Evolutionary conservation across 2,329 filamentous ascomycete genomes (phyloP).

Genomic region (Botrytis hyacinthi): DNA sequence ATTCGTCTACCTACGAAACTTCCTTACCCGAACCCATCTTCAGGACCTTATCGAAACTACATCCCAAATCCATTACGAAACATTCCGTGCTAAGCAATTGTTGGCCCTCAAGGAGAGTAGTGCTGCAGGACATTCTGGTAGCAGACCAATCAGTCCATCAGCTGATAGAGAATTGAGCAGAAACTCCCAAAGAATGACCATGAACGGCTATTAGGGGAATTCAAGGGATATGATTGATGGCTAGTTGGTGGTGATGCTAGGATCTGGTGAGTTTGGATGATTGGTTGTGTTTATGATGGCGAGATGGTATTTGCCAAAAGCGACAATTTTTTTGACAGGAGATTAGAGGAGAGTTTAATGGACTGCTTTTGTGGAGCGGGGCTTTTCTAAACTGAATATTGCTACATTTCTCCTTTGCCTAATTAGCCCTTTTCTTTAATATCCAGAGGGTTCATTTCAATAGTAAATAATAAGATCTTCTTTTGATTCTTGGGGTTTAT

Average conservation of each 20-base stretch:
- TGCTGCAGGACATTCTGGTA: constrained; percentile 69
- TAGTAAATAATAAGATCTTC: constrained; percentile 26
- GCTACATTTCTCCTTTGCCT: constrained; percentile 39
- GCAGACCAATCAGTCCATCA: constrained; percentile 90
- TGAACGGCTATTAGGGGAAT: constrained; percentile 86
- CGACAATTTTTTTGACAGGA: constrained; percentile 37
- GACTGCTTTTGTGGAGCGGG: constrained; percentile 29
- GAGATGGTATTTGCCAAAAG: constrained; percentile 38
- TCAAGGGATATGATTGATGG: constrained; percentile 13
- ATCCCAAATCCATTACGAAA: constrained; percentile 99
- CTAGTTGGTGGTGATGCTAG: constrained; percentile 13
- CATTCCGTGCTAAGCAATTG: constrained; percentile 98
- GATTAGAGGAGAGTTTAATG: constrained; percentile 36
- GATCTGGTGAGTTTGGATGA: constrained; percentile 15
- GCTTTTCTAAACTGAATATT: constrained; percentile 35
- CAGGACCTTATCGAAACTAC: constrained; percentile 99
- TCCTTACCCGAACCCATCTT: constrained; percentile 95
- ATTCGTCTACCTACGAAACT: constrained; percentile 97
- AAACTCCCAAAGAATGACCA: constrained; percentile 94
- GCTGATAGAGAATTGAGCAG: constrained; percentile 95
- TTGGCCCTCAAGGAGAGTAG: constrained; percentile 98
- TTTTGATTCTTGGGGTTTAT: not conserved
- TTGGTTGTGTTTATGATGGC: constrained; percentile 34
- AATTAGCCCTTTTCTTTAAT: constrained; percentile 39
- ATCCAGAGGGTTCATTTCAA: constrained; percentile 37